Percentiles rank a stretch among this genome's conserved stretches.
These are phyloP conservation scores for Mucor sp. DNA, from an alignment of 371 early-diverging fungal genomes.

Conservation along the genomic window DNA sequence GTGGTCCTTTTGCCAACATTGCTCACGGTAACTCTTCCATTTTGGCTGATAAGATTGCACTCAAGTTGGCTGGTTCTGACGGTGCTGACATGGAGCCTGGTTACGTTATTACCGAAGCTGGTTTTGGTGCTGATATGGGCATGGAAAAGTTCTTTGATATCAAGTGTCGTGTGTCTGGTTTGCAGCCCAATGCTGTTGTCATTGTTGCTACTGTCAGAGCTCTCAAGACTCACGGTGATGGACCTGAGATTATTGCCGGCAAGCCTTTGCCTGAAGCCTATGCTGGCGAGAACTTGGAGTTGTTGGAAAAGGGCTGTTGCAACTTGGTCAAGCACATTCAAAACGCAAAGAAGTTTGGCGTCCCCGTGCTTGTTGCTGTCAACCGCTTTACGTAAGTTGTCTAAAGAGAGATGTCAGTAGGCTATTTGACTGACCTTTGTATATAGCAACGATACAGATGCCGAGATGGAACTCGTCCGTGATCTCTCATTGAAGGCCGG, in stretches of 20 bases:
- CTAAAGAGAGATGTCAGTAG: too few species aligned
- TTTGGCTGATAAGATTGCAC: constrained; percentile 92
- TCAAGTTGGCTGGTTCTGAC: constrained; percentile 85
- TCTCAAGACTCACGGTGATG: constrained; percentile 97
- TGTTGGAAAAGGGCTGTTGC: constrained; percentile 79
- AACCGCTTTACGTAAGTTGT: constrained; percentile 79
- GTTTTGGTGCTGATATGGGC: constrained; percentile 99
- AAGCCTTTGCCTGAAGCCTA: constrained; percentile 89
- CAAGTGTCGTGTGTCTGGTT: constrained; percentile 91
- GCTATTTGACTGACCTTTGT: background rate
- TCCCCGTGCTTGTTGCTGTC: constrained; percentile 93
- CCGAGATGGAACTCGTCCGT: constrained; percentile 85
- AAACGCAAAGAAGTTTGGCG: constrained; percentile 88
- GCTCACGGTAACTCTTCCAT: constrained; percentile 96
- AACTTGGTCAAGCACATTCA: constrained; percentile 90
- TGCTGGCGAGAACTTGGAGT: constrained; percentile 80
- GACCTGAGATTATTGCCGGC: constrained; percentile 94
- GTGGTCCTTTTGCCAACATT: constrained; percentile 97
- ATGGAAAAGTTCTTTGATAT: constrained; percentile 99
- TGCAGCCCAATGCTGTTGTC: constrained; percentile 91
- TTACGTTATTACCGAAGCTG: constrained; percentile 96
- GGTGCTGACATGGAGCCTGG: constrained; percentile 66
- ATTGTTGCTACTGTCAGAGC: constrained; percentile 95
- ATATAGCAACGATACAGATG: constrained; percentile 76
- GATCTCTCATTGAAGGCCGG: constrained; percentile 79